Percentiles rank a stretch among this genome's conserved stretches.
Evolutionary conservation across 257 asterid species (phyloP).

Genomic region (Sherardia arvensis): DNA sequence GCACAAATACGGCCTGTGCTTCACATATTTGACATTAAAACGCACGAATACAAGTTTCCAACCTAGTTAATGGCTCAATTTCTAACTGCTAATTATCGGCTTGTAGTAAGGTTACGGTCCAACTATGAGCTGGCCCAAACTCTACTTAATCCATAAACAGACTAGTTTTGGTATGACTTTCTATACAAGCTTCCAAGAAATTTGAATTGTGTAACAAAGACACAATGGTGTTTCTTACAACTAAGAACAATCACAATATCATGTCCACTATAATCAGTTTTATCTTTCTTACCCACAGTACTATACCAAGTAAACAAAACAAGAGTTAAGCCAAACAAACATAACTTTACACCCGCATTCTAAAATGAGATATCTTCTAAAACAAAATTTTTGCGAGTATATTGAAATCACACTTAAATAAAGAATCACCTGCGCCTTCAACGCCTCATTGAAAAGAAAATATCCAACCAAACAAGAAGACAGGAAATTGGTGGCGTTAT

Average conservation of each 20-base stretch:
- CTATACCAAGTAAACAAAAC: neutral
- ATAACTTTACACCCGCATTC: no score
- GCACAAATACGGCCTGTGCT: no score
- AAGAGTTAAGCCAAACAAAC: no score
- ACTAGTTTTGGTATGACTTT: slow-evolving; percentile 89
- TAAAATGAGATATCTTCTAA: no score
- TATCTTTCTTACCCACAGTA: neutral
- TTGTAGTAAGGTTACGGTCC: slow-evolving; percentile 67
- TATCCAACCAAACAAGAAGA: no score
- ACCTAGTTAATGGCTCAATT: slow-evolving; percentile 26
- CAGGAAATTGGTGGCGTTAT: no score
- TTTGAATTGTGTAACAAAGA: slow-evolving; percentile 64
- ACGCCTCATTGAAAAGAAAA: no score
- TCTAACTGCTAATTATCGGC: slow-evolving; percentile 40
- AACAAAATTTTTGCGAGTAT: no score
- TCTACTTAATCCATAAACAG: slow-evolving; percentile 99
- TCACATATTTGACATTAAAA: no score
- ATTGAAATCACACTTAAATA: no score
- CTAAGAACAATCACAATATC: neutral
- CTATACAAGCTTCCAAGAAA: slow-evolving; percentile 90
- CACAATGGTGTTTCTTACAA: neutral
- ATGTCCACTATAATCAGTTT: no score
- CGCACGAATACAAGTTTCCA: slow-evolving; percentile 1
- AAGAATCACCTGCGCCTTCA: no score
- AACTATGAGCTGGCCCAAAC: slow-evolving; percentile 83